A percentile compares a stretch with the other conserved stretches of the same genome.
These are phyloP conservation scores for Eremochloa ophiuroides DNA, from an alignment of 176 grass and related monocot species.

Conservation along the genomic window DNA sequence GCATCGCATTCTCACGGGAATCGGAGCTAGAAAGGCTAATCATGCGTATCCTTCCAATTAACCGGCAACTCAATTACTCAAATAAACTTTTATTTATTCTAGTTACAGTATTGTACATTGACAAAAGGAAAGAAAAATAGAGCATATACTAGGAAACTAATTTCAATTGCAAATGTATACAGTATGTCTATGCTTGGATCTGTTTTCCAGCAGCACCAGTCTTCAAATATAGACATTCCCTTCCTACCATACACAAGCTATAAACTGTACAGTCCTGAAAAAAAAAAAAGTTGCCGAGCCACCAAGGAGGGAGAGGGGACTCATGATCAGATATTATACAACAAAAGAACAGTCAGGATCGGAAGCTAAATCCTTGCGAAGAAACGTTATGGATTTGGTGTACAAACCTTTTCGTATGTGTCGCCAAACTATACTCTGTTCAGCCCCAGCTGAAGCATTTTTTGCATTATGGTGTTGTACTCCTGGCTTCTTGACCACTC, in stretches of 20 bases:
- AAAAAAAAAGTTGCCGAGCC: not conserved
- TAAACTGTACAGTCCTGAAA: not conserved
- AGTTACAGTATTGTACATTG: not conserved
- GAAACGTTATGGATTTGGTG: not conserved
- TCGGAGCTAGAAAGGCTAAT: not conserved
- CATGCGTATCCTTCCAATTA: not conserved
- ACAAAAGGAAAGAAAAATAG: not conserved
- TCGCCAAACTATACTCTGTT: not conserved
- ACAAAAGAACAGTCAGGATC: not conserved
- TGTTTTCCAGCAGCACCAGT: not conserved
- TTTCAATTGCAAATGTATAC: not conserved
- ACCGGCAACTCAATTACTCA: not conserved
- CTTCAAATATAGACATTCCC: not conserved
- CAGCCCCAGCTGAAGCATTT: slow-evolving; percentile 17
- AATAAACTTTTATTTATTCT: not conserved
- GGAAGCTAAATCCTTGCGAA: not conserved
- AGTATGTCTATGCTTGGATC: not conserved
- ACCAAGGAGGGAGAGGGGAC: not conserved
- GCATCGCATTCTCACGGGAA: too few species aligned
- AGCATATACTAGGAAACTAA: not conserved
- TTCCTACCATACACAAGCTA: slow-evolving; percentile 2
- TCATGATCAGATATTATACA: not conserved
- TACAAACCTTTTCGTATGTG: not conserved
- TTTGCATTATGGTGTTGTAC: slow-evolving; percentile 45
- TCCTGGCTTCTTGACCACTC: slow-evolving; percentile 85